Percentiles rank a stretch among this genome's conserved stretches.
phyloP scores from a whole-genome alignment of 2,329 filamentous ascomycete genomes.

The Coniochaeta ligniaria region DNA sequence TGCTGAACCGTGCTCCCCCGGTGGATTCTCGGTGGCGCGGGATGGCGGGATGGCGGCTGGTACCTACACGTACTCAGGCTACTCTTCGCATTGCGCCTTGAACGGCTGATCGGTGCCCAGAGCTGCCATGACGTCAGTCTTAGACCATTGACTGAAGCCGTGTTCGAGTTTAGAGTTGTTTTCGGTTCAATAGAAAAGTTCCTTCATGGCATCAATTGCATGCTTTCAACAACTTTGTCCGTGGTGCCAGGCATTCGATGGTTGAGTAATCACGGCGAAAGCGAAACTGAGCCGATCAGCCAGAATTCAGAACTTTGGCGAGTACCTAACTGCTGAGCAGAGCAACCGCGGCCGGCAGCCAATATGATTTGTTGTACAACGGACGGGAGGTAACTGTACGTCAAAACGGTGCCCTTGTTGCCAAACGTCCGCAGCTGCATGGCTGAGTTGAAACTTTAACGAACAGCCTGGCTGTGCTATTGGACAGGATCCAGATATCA shows the following conservation, averaged over 20 bases:
- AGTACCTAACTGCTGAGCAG: neutral
- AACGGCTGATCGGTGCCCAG: neutral
- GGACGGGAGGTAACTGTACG: neutral
- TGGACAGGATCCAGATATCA: neutral
- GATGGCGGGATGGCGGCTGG: constrained; percentile 2
- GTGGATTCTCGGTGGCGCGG: constrained; percentile 11
- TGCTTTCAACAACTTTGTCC: neutral
- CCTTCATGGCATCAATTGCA: neutral
- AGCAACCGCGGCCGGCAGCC: neutral
- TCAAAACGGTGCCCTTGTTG: neutral
- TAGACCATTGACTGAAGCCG: neutral
- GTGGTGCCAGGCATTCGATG: neutral
- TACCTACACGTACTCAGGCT: too few relatives aligned
- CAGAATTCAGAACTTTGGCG: neutral
- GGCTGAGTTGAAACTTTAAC: neutral
- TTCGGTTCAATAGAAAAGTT: neutral
- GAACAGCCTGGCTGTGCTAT: neutral
- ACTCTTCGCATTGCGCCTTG: neutral
- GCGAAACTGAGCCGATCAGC: neutral
- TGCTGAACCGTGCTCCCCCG: neutral
- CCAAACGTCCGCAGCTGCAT: neutral
- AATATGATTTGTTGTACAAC: neutral
- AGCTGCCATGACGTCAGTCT: neutral
- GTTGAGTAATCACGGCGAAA: neutral
- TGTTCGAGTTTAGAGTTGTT: neutral